Conservation (phyloP, 257 asterid species). For the Salvia hispanica region DNA sequence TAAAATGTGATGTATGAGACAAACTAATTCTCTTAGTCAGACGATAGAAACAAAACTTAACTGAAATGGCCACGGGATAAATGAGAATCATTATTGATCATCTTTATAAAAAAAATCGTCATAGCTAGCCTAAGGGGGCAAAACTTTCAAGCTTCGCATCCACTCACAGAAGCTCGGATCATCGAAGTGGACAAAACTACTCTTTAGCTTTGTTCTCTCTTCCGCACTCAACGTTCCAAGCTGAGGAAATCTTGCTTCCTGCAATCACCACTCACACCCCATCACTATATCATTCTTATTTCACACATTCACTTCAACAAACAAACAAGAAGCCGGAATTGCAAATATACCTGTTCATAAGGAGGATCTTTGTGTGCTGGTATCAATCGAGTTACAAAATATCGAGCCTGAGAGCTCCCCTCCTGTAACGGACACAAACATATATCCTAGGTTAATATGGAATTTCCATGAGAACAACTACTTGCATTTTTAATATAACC, state of each 20-base stretch:
- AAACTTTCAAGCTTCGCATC: constrained; percentile 82
- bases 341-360: constrained; percentile 69
- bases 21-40: neutral
- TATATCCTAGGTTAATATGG: neutral
- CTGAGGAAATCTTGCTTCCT: constrained; percentile 98
- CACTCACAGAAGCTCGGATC: constrained; percentile 98
- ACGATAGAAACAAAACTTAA: no score
- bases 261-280: constrained; percentile 23
- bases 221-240: constrained; percentile 76
- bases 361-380: constrained; percentile 99
- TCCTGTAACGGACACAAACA: constrained; percentile 59
- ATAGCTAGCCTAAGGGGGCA: constrained; percentile 74
- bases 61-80: no score
- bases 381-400: constrained; percentile 85
- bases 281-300: no score
- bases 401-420: constrained; percentile 99
- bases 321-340: no score
- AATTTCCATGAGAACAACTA: neutral
- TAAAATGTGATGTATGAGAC: neutral
- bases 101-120: no score
- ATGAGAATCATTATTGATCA: no score
- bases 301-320: no score
- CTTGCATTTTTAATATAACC: constrained; percentile 1
- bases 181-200: constrained; percentile 84
- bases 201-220: constrained; percentile 78